Conservation (phyloP, 179 eudicot genomes). For the Gypsophila paniculata region DNA sequence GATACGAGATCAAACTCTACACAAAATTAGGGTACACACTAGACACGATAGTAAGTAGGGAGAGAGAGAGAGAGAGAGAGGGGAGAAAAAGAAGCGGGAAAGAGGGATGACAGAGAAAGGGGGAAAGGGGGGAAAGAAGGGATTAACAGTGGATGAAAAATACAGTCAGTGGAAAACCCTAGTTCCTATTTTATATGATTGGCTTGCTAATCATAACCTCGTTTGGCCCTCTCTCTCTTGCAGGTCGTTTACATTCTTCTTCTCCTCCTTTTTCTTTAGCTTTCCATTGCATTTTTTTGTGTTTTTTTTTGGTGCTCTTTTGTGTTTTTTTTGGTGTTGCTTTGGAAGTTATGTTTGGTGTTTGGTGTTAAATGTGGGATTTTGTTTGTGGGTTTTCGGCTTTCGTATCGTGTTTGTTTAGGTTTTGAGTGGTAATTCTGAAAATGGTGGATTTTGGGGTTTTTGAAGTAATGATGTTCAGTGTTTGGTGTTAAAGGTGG, state of each 20-base stretch:
- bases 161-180: slow-evolving; percentile 84
- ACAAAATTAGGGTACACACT: no score
- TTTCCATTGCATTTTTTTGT: neutral
- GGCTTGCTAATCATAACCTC: slow-evolving; percentile 92
- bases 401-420: no score
- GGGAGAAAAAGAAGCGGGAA: neutral
- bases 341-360: neutral
- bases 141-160: slow-evolving; percentile 56
- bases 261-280: neutral
- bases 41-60: no score
- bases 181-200: slow-evolving; percentile 84
- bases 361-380: no score
- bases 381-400: no score
- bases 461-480: no score
- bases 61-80: neutral
- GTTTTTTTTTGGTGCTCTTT: neutral
- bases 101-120: slow-evolving; percentile 26
- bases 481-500: no score
- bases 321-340: neutral
- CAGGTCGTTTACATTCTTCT: slow-evolving; percentile 37
- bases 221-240: slow-evolving; percentile 96
- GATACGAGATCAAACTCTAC: no score
- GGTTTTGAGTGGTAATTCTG: no score
- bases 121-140: slow-evolving; percentile 28
- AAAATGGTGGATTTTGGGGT: no score